Base-by-base conservation (phyloP, 805 yeast species). In the Vanderwaltozyma polyspora region DNA sequence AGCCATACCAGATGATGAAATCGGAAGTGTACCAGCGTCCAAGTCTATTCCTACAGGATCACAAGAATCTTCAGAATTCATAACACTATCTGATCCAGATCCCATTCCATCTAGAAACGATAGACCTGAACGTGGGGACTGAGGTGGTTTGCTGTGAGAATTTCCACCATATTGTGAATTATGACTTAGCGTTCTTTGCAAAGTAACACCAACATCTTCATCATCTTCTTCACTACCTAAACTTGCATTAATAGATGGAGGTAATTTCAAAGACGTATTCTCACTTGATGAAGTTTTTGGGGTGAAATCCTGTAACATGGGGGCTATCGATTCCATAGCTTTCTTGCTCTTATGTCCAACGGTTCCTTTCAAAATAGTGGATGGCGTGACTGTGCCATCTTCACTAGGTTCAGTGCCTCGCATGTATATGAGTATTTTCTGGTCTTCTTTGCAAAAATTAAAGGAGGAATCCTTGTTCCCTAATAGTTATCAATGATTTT, bases 301-400 rank as follows among this genome's bases (percentile, higher is more conserved):
- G 5, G 74, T 69, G 54, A 79, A 82, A 1, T 73, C 66, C 50
- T 78, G 86, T 27, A 82, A 56, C 51, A 81, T 79, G 2, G 93
- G 91, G 1, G 89, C 89, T 29, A 81, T 74, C 0, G 84, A 70
- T 9, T 83, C 87, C 65, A 80, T 76, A 10, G 89, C 89, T 42
- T 66, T 73, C 46, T 66, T 66, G 22, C 60, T 59, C 15, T 31
- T 30, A 23, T 10, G n/a, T n/a, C 22, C 16, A 21, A 30, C 25
- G 5, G 14, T n/a, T 11, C 13, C 29, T 5, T 4, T 4, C 10
- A 15, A 21, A 11, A 21, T 26, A 2, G 29, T 4, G 5, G 29
- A 14, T 8, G 29, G 25, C 5, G 29, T 16, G 12, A 8, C 13
- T 5, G 13, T 5, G 10, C 19, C 18, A 14, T 6, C 11, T 6